A percentile compares a stretch with the other conserved stretches of the same genome.
phyloP scores from a whole-genome alignment of 495 filamentous ascomycete species.

The Penicillium desertorum region DNA sequence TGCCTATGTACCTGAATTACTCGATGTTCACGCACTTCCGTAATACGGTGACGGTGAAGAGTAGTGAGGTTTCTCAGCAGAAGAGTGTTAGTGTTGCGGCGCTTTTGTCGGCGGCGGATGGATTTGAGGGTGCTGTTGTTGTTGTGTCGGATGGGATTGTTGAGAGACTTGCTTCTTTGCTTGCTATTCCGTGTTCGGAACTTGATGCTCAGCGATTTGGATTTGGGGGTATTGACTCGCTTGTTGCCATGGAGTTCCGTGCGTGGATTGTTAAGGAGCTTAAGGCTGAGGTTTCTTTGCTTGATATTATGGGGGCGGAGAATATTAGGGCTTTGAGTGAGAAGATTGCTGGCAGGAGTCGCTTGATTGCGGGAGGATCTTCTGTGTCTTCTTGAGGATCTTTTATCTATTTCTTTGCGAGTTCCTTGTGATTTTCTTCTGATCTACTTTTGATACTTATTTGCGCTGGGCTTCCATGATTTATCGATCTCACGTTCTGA shows the following conservation, averaged over 20 bases:
- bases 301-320: constrained; percentile 40
- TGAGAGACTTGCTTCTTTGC: constrained; percentile 28
- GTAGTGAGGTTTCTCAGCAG: constrained; percentile 1
- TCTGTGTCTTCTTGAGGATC: constrained; percentile 2
- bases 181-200: constrained; percentile 40
- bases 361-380: constrained; percentile 1
- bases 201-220: constrained; percentile 37
- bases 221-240: constrained; percentile 43
- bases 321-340: constrained; percentile 28
- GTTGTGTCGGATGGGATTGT: constrained; percentile 28
- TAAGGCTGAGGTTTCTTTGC: constrained; percentile 37
- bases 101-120: constrained; percentile 13
- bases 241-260: constrained; percentile 50
- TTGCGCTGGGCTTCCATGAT: neutral
- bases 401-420: neutral
- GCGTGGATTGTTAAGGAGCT: constrained; percentile 43
- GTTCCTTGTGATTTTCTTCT: no score
- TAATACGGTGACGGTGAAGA: neutral
- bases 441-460: neutral
- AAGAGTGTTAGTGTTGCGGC: constrained; percentile 15
- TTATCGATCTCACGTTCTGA: neutral
- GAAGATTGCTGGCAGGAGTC: constrained; percentile 22
- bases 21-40: constrained; percentile 34
- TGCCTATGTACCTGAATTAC: constrained; percentile 28
- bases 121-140: constrained; percentile 16